Base-by-base conservation (phyloP, 1,284 basidiomycete genomes). In the Cystobasidium sp. region DNA sequence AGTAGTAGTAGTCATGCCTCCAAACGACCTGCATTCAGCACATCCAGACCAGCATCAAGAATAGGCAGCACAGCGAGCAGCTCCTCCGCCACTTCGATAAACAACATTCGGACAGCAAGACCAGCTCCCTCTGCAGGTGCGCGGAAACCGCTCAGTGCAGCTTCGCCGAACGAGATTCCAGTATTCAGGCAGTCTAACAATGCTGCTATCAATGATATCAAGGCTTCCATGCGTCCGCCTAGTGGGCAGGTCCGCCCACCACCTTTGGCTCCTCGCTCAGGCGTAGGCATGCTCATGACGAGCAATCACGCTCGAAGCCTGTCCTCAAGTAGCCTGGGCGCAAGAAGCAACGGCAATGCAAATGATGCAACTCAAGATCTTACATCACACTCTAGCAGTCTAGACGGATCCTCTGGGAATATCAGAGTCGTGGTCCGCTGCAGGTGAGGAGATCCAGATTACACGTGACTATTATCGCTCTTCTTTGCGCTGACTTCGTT, bases 391-490 rank as follows among this genome's bases (percentile, higher is more conserved):
- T 66, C 64, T 39, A 47, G 64, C 12, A 66, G 31, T 14, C 24
- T 66, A 18, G 70, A 65, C 22, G 22, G 46, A 16, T 65, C 70
- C 18, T 62, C 75, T 44, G 67, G 75, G 22, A 92, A 94, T 80
- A 97, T 97, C 24, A 89, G 93, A 81, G 94, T 97, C n/a, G 91
- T 94, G 12, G 88, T 97, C 59, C 88, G 94, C 31, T 95, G 91
- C 82, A 86, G 94, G 81, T 88, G 87, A 75, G 83, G 80, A 91
- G 41, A 86, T 62, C 58, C 31, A 53, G 52, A 55, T 49, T 31
- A 20, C n/a, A 24, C 24, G 24, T 20, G 14, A 52, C 18, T 16
- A 7, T 7, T 49, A 12, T 41, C 62, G 18, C 7, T 31, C 20
- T 24, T 20, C 49, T 14, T 55, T 2, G 16, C 7, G 55, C 55